These are phyloP conservation scores for Pluteus cervinus DNA, from an alignment of 768 basidiomycete genomes.

Conservation along the genomic window DNA sequence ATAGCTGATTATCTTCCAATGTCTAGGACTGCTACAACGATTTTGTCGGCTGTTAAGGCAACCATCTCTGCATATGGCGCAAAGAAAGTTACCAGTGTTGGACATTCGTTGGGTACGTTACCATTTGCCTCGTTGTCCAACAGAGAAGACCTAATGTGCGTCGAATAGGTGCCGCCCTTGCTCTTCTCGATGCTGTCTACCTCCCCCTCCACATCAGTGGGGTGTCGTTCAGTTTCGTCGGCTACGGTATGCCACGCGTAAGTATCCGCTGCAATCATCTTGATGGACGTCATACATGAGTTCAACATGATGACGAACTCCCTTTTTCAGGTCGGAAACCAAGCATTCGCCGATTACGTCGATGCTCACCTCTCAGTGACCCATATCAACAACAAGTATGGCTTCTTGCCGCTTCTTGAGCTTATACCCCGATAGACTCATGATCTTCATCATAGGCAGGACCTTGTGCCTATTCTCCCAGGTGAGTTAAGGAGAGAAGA, in stretches of 20 bases:
- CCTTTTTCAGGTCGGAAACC: slow-evolving; percentile 47
- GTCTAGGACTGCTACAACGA: slow-evolving; percentile 31
- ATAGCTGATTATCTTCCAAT: slow-evolving; percentile 1
- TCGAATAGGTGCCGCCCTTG: slow-evolving; percentile 40
- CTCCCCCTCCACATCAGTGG: slow-evolving; percentile 44
- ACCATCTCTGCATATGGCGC: slow-evolving; percentile 29
- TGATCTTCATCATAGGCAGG: slow-evolving; percentile 21
- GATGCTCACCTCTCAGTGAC: slow-evolving; percentile 43
- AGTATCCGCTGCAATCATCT: slow-evolving; percentile 14
- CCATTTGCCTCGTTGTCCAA: neutral
- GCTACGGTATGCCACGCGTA: slow-evolving; percentile 40
- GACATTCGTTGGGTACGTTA: slow-evolving; percentile 36
- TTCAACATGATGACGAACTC: slow-evolving; percentile 8
- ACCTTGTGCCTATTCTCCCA: slow-evolving; percentile 34
- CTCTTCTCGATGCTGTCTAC: slow-evolving; percentile 51
- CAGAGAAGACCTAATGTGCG: neutral
- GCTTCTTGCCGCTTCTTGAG: neutral
- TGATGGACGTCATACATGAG: slow-evolving; percentile 15
- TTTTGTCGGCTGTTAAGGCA: slow-evolving; percentile 34
- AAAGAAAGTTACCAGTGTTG: slow-evolving; percentile 35
- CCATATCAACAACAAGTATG: slow-evolving; percentile 55
- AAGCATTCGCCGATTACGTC: slow-evolving; percentile 56
- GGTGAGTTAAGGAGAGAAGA: slow-evolving; percentile 19
- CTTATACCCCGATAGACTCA: too few species aligned
- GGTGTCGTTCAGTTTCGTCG: slow-evolving; percentile 26